Percentiles rank a stretch among this genome's conserved stretches.
These are phyloP conservation scores for Penicillium sp. DNA, from an alignment of 2,329 filamentous ascomycete genomes.

Conservation along the genomic window DNA sequence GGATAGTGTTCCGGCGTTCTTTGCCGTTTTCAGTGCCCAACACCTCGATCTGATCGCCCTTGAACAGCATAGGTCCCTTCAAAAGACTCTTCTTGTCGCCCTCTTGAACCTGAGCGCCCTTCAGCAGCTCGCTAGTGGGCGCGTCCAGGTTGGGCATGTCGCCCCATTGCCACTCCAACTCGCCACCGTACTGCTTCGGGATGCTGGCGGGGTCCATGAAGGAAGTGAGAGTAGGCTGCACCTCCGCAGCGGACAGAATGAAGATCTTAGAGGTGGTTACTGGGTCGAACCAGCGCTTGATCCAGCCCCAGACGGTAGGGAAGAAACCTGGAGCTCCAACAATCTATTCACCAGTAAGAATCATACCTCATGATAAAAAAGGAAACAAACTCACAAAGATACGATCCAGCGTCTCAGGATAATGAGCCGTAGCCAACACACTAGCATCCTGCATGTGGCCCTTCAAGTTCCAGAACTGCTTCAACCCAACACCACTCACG, in stretches of 20 bases:
- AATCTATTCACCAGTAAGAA: constrained; percentile 52
- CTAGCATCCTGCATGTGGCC: constrained; percentile 91
- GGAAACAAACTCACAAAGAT: constrained; percentile 58
- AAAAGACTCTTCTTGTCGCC: constrained; percentile 29
- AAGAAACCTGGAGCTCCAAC: constrained; percentile 90
- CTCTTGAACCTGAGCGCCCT: constrained; percentile 26
- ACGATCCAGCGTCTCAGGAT: constrained; percentile 88
- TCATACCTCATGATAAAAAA: not conserved
- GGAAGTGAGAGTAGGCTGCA: constrained; percentile 71
- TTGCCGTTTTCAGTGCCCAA: constrained; percentile 37
- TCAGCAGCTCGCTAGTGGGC: constrained; percentile 34
- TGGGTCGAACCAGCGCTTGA: constrained; percentile 94
- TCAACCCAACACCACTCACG: constrained; percentile 80
- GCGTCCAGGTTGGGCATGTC: constrained; percentile 71
- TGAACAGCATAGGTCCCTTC: constrained; percentile 39
- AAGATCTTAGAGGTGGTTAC: constrained; percentile 96
- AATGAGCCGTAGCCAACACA: constrained; percentile 85
- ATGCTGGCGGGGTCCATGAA: constrained; percentile 85
- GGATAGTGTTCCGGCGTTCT: constrained; percentile 28
- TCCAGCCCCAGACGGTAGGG: constrained; percentile 86
- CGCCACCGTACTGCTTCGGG: constrained; percentile 84
- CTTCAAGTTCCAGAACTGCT: constrained; percentile 96
- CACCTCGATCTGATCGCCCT: constrained; percentile 33
- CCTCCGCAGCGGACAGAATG: constrained; percentile 73
- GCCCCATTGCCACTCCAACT: constrained; percentile 80